Conservation (phyloP, 495 filamentous ascomycete genomes). For the Penicillium nucicola region DNA sequence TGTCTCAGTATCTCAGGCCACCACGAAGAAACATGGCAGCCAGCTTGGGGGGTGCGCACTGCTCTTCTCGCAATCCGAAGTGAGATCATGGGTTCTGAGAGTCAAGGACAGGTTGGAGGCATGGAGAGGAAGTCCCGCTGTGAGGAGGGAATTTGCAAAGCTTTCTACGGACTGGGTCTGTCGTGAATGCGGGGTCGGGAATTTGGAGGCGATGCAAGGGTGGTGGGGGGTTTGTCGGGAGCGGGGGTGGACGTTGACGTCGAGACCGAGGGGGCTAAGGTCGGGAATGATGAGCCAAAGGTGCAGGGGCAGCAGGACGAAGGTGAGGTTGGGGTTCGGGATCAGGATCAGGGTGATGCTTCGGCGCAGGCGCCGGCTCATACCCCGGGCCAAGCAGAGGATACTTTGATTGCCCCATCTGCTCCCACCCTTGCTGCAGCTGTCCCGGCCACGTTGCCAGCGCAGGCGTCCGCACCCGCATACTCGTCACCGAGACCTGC, state of each 20-base stretch:
- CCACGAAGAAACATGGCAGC: conserved; percentile 98
- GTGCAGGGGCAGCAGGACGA: conserved; percentile 48
- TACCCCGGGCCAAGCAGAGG: background rate
- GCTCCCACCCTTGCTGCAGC: background rate
- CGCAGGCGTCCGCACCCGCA: background rate
- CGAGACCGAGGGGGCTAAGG: conserved; percentile 13
- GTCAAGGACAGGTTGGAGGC: conserved; percentile 77
- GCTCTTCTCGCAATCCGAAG: conserved; percentile 51
- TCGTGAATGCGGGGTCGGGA: conserved; percentile 57
- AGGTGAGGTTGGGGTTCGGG: background rate
- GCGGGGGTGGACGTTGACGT: conserved; percentile 41
- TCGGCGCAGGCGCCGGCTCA: background rate
- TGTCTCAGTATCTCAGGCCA: conserved; percentile 90
- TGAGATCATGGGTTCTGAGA: conserved; percentile 51
- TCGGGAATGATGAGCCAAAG: conserved; percentile 23
- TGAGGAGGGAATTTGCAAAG: conserved; percentile 62
- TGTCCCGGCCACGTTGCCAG: background rate
- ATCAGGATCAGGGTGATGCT: background rate
- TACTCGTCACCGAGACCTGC: conserved; percentile 9
- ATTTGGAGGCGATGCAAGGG: conserved; percentile 69
- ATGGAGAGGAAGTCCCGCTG: conserved; percentile 65
- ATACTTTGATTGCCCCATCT: background rate
- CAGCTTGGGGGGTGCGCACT: conserved; percentile 87
- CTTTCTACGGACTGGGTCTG: conserved; percentile 63
- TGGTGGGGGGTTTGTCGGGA: conserved; percentile 56